Base-by-base conservation (phyloP, 805 yeast species). In the Candida adriatica region DNA sequence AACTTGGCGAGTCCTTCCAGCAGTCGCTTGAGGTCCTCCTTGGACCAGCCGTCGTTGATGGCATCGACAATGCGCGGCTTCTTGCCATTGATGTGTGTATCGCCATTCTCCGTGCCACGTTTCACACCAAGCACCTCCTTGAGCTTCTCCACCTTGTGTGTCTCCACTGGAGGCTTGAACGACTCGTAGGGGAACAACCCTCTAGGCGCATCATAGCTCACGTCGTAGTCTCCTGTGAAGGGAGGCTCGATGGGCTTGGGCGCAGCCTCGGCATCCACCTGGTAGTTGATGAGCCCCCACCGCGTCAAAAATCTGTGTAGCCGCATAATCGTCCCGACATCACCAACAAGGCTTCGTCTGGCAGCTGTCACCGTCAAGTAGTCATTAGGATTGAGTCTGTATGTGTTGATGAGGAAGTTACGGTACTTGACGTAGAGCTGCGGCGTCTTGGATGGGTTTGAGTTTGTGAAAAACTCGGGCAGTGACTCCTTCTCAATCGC, bases 221-320 rank as follows among this genome's bases (percentile, higher is more conserved):
- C 79, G 33, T 77, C 71, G 60, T 76, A 86, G 43, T 79, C 84
- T 8, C 86, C 87, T 3, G 86, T 75, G 45, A 68, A 75, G 15
- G 87, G 88, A 27, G 85, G 81, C 35, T 77, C 83, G 13, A 79
- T 66, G 31, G 74, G 65, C 16, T 69, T 68, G 4, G 94, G 92
- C 41, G 78, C 71, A 33, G 77, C 65, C 41, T 75, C 82, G 2
- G 88, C 84, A 51, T 80, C 83, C 2, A 88, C 94, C 56, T 88
- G 96, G 55, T 88, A 88, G 57, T 88, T 88, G 32, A 88, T 84
- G 31, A 88, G 64, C 0, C 96, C 96, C 96, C 96, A 88, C 54
- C 81, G 82, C 45, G 76, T 84, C 36, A 88, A 61, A 51, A 88
- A 87, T 31, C 78, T 69, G 51, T 85, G 95, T 7, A 88, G 75